Evolutionary conservation across 495 filamentous ascomycete genomes (phyloP).

Genomic region (Aspergillus baeticus): DNA sequence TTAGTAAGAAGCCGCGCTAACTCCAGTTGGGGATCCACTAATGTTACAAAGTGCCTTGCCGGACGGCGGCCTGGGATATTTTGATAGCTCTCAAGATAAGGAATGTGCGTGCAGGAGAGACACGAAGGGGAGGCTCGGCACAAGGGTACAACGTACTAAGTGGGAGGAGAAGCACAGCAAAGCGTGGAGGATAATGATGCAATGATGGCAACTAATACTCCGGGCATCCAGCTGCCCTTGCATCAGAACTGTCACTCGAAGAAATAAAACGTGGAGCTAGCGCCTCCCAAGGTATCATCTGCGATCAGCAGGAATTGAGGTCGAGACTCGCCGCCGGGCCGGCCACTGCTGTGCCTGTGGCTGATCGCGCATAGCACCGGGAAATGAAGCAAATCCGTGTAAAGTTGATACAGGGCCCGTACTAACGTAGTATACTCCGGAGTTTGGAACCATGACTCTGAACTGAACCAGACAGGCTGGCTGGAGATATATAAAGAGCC

Average conservation of each 20-base stretch:
- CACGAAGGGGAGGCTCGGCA: neutral
- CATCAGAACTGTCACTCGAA: neutral
- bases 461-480: no score
- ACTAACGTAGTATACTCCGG: neutral
- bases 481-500: conserved; percentile 6
- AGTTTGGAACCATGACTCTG: conserved; percentile 9
- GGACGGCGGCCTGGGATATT: no score
- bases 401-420: neutral
- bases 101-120: neutral
- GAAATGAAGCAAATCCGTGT: conserved; percentile 3
- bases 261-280: conserved; percentile 8
- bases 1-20: conserved; percentile 5
- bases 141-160: no score
- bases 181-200: neutral
- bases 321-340: conserved; percentile 19
- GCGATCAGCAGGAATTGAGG: conserved; percentile 11
- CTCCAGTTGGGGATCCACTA: neutral
- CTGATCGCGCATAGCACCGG: conserved; percentile 30
- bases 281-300: neutral
- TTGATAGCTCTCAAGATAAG: no score
- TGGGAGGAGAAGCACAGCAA: neutral
- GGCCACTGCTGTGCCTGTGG: conserved; percentile 24
- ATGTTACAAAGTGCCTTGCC: neutral
- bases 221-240: neutral
- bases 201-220: neutral